A percentile compares a stretch with the other conserved stretches of the same genome.
These are phyloP conservation scores for Tieghemiomyces parasiticus DNA, from an alignment of 192 early-diverging fungal species.

Conservation along the genomic window DNA sequence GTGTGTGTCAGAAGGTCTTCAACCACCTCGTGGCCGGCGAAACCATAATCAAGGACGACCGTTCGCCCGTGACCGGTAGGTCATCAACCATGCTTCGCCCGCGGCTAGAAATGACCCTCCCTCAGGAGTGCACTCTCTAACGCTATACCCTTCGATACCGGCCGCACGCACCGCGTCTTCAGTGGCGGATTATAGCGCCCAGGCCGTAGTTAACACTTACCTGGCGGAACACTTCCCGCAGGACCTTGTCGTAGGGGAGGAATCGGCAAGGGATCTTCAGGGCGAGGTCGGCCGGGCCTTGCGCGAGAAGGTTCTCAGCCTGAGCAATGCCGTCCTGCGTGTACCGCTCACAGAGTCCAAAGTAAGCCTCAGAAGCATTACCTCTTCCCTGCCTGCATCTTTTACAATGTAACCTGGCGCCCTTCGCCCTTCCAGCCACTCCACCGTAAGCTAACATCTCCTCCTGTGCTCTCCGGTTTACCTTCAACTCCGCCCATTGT, in stretches of 20 bases:
- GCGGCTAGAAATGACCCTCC: no score
- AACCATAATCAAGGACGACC: conserved; percentile 81
- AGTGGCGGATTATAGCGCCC: conserved; percentile 91
- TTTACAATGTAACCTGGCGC: no score
- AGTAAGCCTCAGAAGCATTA: no score
- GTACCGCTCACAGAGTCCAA: conserved; percentile 42
- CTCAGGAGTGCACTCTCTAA: no score
- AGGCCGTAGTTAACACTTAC: conserved; percentile 83
- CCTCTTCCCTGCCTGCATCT: no score
- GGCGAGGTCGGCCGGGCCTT: conserved; percentile 46
- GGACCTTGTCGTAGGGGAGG: conserved; percentile 92
- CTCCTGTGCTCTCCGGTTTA: no score
- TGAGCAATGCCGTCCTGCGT: conserved; percentile 56
- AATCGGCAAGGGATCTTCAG: conserved; percentile 76
- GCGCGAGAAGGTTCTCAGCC: conserved; percentile 61
- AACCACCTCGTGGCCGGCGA: conserved; percentile 58
- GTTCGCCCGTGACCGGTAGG: conserved; percentile 86
- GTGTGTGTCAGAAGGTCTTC: conserved; percentile 87
- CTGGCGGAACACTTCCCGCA: conserved; percentile 63
- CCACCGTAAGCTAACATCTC: no score
- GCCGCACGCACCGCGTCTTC: no score
- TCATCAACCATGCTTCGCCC: no score
- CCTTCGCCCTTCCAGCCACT: no score
- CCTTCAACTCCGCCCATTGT: no score
- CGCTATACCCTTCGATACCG: no score